Evolutionary conservation across 2,329 filamentous ascomycete species (phyloP).

Genomic region (Exserohilum rostratum): DNA sequence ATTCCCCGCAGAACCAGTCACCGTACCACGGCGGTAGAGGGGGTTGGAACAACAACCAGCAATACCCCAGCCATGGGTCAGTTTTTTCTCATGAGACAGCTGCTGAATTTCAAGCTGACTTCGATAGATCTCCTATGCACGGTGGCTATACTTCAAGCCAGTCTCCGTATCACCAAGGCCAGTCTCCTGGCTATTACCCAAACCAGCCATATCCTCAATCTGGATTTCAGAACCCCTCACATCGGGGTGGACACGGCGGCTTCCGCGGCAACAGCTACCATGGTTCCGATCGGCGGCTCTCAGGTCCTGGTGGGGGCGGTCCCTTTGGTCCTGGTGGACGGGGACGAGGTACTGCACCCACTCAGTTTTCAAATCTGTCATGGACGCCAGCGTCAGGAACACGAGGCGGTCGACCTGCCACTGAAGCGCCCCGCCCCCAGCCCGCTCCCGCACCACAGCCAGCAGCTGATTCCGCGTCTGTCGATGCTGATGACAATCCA

Average conservation of each 20-base stretch:
- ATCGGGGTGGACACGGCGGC: slow-evolving; percentile 59
- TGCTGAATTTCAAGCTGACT: slow-evolving; percentile 28
- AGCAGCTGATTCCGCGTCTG: slow-evolving; percentile 37
- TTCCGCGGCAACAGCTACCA: slow-evolving; percentile 64
- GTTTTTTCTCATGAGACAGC: slow-evolving; percentile 22
- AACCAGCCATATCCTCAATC: slow-evolving; percentile 63
- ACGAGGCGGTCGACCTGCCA: slow-evolving; percentile 57
- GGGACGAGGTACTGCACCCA: slow-evolving; percentile 56
- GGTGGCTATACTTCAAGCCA: slow-evolving; percentile 66
- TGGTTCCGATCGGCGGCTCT: slow-evolving; percentile 52
- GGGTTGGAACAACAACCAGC: slow-evolving; percentile 57
- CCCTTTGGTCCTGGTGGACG: slow-evolving; percentile 56
- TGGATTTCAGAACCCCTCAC: slow-evolving; percentile 55
- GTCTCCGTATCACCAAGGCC: slow-evolving; percentile 59
- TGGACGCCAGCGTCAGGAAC: slow-evolving; percentile 68
- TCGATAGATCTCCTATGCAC: slow-evolving; percentile 51
- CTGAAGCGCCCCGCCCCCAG: slow-evolving; percentile 44
- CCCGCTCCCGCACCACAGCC: slow-evolving; percentile 20
- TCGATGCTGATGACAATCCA: slow-evolving; percentile 64
- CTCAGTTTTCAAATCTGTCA: slow-evolving; percentile 70
- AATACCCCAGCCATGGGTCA: slow-evolving; percentile 58
- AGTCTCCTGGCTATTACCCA: slow-evolving; percentile 55
- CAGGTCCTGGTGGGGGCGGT: slow-evolving; percentile 49
- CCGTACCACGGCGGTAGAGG: slow-evolving; percentile 63
- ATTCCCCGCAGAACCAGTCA: slow-evolving; percentile 67